Percentiles rank a stretch among this genome's conserved stretches.
These are phyloP conservation scores for Juglanconis oblonga DNA, from an alignment of 2,329 filamentous ascomycete species.

Conservation along the genomic window DNA sequence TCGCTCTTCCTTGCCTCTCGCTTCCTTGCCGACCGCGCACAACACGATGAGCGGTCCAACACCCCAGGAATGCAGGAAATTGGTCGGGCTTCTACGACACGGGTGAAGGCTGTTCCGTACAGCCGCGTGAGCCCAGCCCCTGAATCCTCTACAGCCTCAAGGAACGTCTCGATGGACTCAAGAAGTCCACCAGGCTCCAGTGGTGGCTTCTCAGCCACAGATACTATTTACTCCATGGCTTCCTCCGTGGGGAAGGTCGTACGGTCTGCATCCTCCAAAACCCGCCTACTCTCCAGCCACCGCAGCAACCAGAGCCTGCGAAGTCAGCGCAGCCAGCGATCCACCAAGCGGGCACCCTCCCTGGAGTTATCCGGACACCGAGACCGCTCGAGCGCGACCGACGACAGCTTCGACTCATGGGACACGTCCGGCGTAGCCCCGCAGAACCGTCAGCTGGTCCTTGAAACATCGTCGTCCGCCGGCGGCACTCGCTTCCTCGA, in stretches of 20 bases:
- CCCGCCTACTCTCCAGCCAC: constrained; percentile 46
- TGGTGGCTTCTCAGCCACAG: constrained; percentile 40
- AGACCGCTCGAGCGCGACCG: constrained; percentile 34
- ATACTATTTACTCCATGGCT: constrained; percentile 46
- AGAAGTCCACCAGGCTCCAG: constrained; percentile 44
- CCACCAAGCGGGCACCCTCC: constrained; percentile 41
- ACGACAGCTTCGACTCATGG: constrained; percentile 73
- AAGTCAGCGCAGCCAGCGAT: constrained; percentile 20
- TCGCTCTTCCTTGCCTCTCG: constrained; percentile 46
- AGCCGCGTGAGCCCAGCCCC: constrained; percentile 39
- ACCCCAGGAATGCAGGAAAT: constrained; percentile 32
- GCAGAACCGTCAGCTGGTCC: constrained; percentile 56
- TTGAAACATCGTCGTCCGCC: constrained; percentile 46
- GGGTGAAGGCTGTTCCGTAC: constrained; percentile 54
- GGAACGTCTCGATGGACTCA: constrained; percentile 34
- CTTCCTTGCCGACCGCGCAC: constrained; percentile 37
- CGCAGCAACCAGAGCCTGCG: constrained; percentile 36
- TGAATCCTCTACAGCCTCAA: constrained; percentile 26
- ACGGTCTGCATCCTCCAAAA: constrained; percentile 56
- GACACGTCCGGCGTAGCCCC: constrained; percentile 67
- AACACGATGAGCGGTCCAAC: constrained; percentile 24
- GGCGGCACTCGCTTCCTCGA: constrained; percentile 55
- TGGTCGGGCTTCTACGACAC: constrained; percentile 28
- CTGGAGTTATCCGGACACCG: constrained; percentile 41
- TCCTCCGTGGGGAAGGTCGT: constrained; percentile 47